Percentiles rank a stretch among this genome's conserved stretches.
Conservation (phyloP, 495 filamentous ascomycete species). For the Letharia columbiana region DNA sequence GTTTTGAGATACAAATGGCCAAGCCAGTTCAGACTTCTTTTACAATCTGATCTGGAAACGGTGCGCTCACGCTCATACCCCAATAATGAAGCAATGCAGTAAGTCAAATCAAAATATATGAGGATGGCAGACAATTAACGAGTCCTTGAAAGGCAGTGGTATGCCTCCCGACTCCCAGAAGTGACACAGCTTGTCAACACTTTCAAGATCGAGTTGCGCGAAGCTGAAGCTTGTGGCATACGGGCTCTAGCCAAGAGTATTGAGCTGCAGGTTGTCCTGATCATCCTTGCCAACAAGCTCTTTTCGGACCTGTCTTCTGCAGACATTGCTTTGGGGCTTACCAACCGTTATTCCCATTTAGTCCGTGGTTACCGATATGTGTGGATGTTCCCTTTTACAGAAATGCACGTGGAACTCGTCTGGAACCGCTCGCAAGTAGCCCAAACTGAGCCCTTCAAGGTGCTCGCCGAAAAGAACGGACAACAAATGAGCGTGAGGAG, state of each 20-base stretch:
- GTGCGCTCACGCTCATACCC: too few relatives aligned
- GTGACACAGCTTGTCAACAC: neutral
- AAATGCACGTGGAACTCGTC: neutral
- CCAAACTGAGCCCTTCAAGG: neutral
- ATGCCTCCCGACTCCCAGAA: neutral
- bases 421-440: neutral
- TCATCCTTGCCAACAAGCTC: neutral
- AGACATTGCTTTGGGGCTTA: neutral
- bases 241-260: neutral
- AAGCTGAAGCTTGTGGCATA: neutral
- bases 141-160: neutral
- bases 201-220: neutral
- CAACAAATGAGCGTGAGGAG: neutral
- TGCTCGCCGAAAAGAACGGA: neutral
- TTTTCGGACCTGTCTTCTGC: neutral
- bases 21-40: neutral
- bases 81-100: neutral
- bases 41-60: neutral
- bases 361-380: neutral
- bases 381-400: neutral
- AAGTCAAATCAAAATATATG: neutral
- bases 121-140: neutral
- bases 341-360: too few relatives aligned
- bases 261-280: neutral
- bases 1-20: conserved; percentile 3